Base-by-base conservation (phyloP, 305 asterid species). In the Fraxinus xanthoxyloides region DNA sequence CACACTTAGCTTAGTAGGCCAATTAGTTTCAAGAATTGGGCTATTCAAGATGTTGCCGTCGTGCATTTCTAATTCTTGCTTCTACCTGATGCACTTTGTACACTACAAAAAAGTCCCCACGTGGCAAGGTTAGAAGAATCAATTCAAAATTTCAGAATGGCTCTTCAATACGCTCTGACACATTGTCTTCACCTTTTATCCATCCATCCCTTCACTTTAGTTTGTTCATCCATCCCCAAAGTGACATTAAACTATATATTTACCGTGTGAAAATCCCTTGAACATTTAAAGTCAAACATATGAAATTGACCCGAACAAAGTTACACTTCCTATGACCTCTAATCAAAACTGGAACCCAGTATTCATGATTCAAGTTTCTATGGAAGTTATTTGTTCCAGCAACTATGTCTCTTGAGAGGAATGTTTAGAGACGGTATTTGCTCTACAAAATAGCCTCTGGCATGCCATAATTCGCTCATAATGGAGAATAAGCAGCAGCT, bases 391-490 rank as follows among this genome's bases (percentile, higher is more conserved):
- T 67, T 26, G 74, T 67, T 67, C 23, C 74, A 26, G 74, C 74
- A 12, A 28, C 36, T 12, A 67, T 4, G 36, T 26, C 76, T 70
- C 75, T 31, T 5, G 40, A 70, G 46, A 31, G 76, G 13, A 17
- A 67, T 67, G 74, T n/a, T 65, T 70, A 24, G 76, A n/a, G 15
- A 31, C 2, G 36, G 30, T 70, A 30, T 32, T 31, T 70, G 24
- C 43, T 19, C 51, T 2, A 7, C 19, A 48, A 77, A 7, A 35
- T 21, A 31, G 24, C 51, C 78, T 76, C 36, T 19, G 40, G 77
- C 72, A 67, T 15, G 36, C 74, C n/a, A 59, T 70, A 83, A 32
- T 54, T 65, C 65, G 32, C 83, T 46, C 72, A 51, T 8, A 24
- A 24, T 79, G 67, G 67, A 56, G 61, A 51, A 51, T 54, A 54